Base-by-base conservation (phyloP, 257 asterid genomes). In the Oldenlandia corymbosa region DNA sequence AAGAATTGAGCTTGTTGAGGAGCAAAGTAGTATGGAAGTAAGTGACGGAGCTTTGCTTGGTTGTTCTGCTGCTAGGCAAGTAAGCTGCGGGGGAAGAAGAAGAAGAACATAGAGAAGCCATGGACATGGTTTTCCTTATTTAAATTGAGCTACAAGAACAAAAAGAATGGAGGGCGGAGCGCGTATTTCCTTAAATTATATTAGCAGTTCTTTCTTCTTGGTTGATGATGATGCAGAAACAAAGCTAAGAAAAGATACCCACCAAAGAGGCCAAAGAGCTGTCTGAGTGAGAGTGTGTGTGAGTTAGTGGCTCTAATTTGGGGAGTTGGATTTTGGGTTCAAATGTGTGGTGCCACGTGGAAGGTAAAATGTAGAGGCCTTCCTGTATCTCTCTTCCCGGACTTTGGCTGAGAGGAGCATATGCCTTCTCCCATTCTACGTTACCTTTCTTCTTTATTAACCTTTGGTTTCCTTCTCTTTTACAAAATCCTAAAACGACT, bases 81-180 rank as follows among this genome's bases (percentile, higher is more conserved):
- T n/a, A n/a, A 16, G 79, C 56, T 7, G 85, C n/a, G n/a, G n/a
- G n/a, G n/a, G n/a, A 71, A 41, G 91, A 78, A 37, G 91, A 78
- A 6, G 60, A 88, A 80, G 55, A 54, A 30, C 79, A 88, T 1
- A 88, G 77, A 66, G 78, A 75, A 41, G 94, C 91, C 77, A 81
- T 73, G 36, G 77, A 51, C 67, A 66, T 72, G 58, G 68, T 31
- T 60, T 55, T n/a, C n/a, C n/a, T n/a, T n/a, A n/a, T n/a, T 41
- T 58, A 12, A 52, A n/a, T 18, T 39, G 26, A 65, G 39, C 14
- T 20, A n/a, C 27, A 56, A 7, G 50, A 5, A 1, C 32, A 21
- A n/a, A 54, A 34, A 5, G 62, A 34, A 21, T 17, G 24, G 20
- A n/a, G 41, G 49, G 47, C 50, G 65, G 50, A n/a, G n/a, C n/a